These are phyloP conservation scores for Heritiera fomes DNA, from an alignment of 345 rosid genomes.

Conservation along the genomic window DNA sequence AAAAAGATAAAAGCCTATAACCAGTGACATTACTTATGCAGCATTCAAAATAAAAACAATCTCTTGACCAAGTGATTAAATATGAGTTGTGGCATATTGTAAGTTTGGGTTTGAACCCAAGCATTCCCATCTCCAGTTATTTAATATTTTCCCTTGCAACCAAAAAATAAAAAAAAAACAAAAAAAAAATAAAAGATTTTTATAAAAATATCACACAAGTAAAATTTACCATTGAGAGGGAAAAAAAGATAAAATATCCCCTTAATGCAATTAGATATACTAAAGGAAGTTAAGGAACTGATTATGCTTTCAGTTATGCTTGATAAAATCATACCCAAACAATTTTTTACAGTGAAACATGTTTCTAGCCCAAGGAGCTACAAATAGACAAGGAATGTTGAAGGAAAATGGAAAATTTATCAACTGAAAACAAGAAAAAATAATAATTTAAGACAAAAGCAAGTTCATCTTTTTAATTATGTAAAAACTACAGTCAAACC, in stretches of 20 bases:
- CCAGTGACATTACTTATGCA: too few species aligned
- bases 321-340: neutral
- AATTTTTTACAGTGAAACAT: neutral
- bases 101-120: too few species aligned
- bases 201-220: neutral
- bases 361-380: neutral
- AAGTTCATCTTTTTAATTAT: neutral
- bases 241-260: neutral
- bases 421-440: neutral
- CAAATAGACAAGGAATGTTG: neutral
- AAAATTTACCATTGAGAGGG: neutral
- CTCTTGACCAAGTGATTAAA: too few species aligned
- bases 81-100: too few species aligned
- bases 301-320: neutral
- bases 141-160: too few species aligned
- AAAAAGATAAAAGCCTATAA: slow-evolving; percentile 1
- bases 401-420: neutral
- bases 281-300: neutral
- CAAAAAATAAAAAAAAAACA: too few species aligned
- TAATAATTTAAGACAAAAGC: neutral
- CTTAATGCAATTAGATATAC: neutral
- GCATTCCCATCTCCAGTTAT: too few species aligned
- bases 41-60: too few species aligned
- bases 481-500: neutral
- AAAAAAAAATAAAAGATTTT: neutral